These are phyloP conservation scores for Schoenoplectus tabernaemontani DNA, from an alignment of 202 grass and related monocot genomes.

Conservation along the genomic window DNA sequence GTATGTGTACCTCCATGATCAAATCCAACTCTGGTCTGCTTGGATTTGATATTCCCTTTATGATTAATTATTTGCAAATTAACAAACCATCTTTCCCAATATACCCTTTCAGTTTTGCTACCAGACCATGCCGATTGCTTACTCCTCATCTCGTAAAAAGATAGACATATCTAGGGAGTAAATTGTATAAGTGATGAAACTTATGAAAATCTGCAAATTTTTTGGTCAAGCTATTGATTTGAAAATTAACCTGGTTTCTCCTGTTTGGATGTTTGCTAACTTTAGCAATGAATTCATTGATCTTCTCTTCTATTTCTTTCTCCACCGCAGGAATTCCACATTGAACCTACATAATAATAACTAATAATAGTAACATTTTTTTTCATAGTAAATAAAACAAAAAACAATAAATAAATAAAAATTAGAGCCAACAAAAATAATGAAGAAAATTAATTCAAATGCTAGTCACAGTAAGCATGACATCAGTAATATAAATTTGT, in stretches of 20 bases:
- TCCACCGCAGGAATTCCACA: slow-evolving; percentile 70
- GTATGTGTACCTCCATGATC: slow-evolving; percentile 47
- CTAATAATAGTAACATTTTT: neutral
- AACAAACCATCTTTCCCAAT: slow-evolving; percentile 92
- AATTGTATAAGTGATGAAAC: slow-evolving; percentile 10
- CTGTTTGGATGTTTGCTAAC: slow-evolving; percentile 82
- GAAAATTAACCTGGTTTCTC: slow-evolving; percentile 55
- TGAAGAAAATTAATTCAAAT: too few relatives aligned
- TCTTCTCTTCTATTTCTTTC: slow-evolving; percentile 92
- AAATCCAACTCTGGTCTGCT: slow-evolving; percentile 44
- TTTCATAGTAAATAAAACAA: neutral
- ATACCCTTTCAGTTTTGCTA: slow-evolving; percentile 68
- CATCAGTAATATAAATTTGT: neutral
- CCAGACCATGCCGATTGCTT: slow-evolving; percentile 73
- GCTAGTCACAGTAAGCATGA: neutral
- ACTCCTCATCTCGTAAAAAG: slow-evolving; percentile 67
- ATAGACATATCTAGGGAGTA: slow-evolving; percentile 57
- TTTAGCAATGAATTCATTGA: slow-evolving; percentile 62
- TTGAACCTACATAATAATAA: slow-evolving; percentile 48
- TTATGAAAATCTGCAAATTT: neutral
- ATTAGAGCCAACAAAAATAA: neutral
- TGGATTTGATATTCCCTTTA: slow-evolving; percentile 52
- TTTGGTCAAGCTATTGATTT: neutral
- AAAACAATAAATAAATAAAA: neutral
- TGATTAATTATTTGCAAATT: slow-evolving; percentile 61